Conservation (phyloP, 2,329 filamentous ascomycete species). For the Amauroascus verrucosus region DNA sequence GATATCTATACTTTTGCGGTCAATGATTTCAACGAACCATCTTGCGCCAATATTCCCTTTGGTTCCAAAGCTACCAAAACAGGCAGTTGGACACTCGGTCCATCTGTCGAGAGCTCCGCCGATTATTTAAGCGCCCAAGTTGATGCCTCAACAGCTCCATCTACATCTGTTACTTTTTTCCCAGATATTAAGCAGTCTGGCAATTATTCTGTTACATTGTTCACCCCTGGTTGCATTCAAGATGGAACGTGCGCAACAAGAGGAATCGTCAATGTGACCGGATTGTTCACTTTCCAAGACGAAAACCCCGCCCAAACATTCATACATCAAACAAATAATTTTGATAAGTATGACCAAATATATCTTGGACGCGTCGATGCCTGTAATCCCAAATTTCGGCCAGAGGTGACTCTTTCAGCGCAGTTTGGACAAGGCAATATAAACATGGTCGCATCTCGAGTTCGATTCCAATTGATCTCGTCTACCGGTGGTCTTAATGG, state of each 20-base stretch:
- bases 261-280: constrained; percentile 73
- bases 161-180: constrained; percentile 62
- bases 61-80: constrained; percentile 58
- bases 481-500: constrained; percentile 77
- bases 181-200: constrained; percentile 82
- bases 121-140: constrained; percentile 66
- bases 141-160: constrained; percentile 45
- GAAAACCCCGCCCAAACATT: constrained; percentile 47
- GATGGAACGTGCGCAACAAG: constrained; percentile 66
- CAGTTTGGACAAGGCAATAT: constrained; percentile 50
- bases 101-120: constrained; percentile 56
- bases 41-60: constrained; percentile 56
- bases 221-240: constrained; percentile 79
- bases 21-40: constrained; percentile 76
- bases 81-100: constrained; percentile 62
- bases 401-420: constrained; percentile 67
- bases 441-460: constrained; percentile 78
- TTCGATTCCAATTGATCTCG: constrained; percentile 55
- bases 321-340: constrained; percentile 85
- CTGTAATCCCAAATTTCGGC: constrained; percentile 60
- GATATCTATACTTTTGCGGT: constrained; percentile 80
- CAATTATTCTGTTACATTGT: constrained; percentile 83
- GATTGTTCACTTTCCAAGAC: constrained; percentile 48
- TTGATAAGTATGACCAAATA: constrained; percentile 91
- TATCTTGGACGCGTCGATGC: constrained; percentile 78